These are phyloP conservation scores for Ceratocystis diversiconidia DNA, from an alignment of 2,329 filamentous ascomycete species.

Conservation along the genomic window DNA sequence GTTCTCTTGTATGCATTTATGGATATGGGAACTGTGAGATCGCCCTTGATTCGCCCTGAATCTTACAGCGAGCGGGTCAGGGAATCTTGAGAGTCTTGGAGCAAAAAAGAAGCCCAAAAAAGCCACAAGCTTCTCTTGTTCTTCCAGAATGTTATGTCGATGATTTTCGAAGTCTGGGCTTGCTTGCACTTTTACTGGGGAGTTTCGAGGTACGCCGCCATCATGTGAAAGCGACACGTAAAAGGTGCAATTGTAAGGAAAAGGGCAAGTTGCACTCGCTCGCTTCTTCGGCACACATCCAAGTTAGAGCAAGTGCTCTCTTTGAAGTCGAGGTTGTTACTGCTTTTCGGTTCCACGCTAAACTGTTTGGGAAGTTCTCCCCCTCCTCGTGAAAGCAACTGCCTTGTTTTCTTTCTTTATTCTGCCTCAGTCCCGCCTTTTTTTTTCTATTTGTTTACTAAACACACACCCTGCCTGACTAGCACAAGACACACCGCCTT, in stretches of 20 bases:
- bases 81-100: not conserved
- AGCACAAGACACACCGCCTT: not conserved
- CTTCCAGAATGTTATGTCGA: not conserved
- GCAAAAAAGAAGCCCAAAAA: not conserved
- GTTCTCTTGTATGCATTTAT: not conserved
- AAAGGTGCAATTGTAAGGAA: not conserved
- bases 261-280: not conserved
- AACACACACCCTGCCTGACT: not conserved
- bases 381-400: not conserved
- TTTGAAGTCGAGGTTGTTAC: not conserved
- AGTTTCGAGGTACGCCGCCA: not conserved
- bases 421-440: not conserved
- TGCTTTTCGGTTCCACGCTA: not conserved
- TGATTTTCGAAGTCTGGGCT: not conserved
- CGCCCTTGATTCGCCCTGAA: not conserved
- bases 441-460: not conserved
- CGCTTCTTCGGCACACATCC: not conserved
- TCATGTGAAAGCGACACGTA: not conserved
- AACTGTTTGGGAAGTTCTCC: constrained; percentile 7
- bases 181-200: not conserved
- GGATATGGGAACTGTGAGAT: not conserved
- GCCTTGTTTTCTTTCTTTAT: not conserved
- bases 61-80: not conserved
- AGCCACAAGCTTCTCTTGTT: not conserved
- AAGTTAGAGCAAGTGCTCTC: not conserved